These are phyloP conservation scores for Aspergillus heteromorphus DNA, from an alignment of 495 filamentous ascomycete genomes.

Conservation along the genomic window DNA sequence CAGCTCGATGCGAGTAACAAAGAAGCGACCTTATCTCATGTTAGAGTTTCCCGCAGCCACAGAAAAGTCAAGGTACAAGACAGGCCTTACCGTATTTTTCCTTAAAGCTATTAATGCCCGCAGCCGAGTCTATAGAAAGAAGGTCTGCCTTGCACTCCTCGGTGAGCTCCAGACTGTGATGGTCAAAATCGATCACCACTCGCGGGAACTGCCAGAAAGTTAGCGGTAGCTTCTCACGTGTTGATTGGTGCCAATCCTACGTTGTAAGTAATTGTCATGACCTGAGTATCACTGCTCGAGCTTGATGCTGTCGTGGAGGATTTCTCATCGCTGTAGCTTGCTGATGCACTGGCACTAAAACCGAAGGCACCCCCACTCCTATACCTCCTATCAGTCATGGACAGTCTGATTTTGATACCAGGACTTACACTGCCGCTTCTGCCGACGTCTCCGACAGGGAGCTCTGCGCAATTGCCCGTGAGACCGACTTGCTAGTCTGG, in stretches of 20 bases:
- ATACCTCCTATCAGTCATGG: background rate
- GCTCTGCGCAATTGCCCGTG: background rate
- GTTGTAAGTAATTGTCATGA: constrained; percentile 9
- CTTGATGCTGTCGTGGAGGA: background rate
- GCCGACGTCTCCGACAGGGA: constrained; percentile 2
- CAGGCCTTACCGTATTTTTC: constrained; percentile 6
- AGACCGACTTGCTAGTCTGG: background rate
- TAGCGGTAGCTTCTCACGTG: background rate
- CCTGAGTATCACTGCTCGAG: background rate
- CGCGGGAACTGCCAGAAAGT: constrained; percentile 10
- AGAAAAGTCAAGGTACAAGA: background rate
- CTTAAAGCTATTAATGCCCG: background rate
- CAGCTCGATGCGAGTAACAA: constrained; percentile 4
- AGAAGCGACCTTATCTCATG: constrained; percentile 1
- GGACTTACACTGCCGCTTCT: constrained; percentile 5
- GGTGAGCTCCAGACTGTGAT: background rate
- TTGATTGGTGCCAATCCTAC: background rate
- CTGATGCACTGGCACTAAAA: background rate
- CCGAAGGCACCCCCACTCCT: constrained; percentile 5
- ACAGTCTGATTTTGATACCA: too few species aligned
- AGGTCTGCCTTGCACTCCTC: constrained; percentile 7
- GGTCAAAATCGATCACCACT: constrained; percentile 3
- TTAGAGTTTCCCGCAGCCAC: background rate
- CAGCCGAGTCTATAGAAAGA: background rate
- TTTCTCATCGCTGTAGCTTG: background rate